These are phyloP conservation scores for Neurospora intermedia DNA, from an alignment of 495 filamentous ascomycete genomes.

Conservation along the genomic window DNA sequence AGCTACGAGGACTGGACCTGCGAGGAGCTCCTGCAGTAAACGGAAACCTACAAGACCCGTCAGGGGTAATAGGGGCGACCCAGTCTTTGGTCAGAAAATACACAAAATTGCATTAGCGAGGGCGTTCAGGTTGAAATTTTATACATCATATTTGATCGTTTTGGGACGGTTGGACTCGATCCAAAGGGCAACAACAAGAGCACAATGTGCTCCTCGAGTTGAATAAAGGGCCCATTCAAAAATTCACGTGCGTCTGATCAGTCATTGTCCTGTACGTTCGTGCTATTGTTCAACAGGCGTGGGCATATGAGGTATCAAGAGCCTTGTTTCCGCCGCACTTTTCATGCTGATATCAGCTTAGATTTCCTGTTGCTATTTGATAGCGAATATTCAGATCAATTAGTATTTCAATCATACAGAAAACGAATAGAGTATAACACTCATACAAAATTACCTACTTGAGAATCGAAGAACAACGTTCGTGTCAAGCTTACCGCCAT, in stretches of 20 bases:
- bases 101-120: conserved; percentile 23
- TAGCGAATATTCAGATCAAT: neutral
- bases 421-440: neutral
- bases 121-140: conserved; percentile 15
- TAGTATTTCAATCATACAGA: neutral
- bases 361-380: neutral
- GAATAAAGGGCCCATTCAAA: neutral
- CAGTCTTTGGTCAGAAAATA: neutral
- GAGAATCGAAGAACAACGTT: neutral
- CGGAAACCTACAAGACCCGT: neutral
- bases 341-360: neutral
- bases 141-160: neutral
- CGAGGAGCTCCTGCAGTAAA: conserved; percentile 68
- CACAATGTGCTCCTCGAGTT: neutral
- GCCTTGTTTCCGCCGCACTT: neutral
- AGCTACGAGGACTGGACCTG: conserved; percentile 99
- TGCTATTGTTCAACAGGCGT: neutral
- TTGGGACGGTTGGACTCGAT: neutral
- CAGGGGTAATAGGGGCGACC: neutral
- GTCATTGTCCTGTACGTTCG: neutral
- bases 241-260: neutral
- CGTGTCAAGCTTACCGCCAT: neutral
- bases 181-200: neutral
- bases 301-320: neutral
- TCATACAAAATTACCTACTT: neutral